Evolutionary conservation across 148 eudicot genomes (phyloP), one percentile per base, ranked within the genome.

Genomic region (Limonium bicolor): DNA sequence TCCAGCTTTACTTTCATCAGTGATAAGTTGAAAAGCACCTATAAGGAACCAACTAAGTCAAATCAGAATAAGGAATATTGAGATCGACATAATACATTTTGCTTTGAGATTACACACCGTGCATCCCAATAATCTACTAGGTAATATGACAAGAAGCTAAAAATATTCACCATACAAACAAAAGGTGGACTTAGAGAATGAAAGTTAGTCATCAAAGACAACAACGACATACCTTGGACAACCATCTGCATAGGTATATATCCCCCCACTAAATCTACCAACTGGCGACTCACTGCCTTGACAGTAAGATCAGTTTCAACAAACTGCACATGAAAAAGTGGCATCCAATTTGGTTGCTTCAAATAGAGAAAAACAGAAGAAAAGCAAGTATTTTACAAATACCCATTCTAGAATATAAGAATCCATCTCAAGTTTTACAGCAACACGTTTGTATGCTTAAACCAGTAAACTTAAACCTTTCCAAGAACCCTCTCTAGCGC

Each of bases 11-110:
- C 60, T 80, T 55, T 84, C 84, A 69, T 90, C 83, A 19, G 41
- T 57, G 40, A 90, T 80, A 49, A 90, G 97, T 67, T 84, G 71
- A 60, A 84, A 67, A 50, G 79, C 78, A 57, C 97, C 97, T 88
- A 54, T 58, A 61, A 38, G 19, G 45, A 48, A 32, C 7, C 44
- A 48, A 31, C n/a, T 18, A 53, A 5, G 6, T 23, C 2, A 46
- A 30, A n/a, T 26, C 39, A 31, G 36, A 31, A 16, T 27, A 27
- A 44, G 20, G 10, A 31, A n/a, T 29, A 18, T 13, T 5, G 40
- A 24, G 24, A n/a, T 18, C 2, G 46, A 12, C 27, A 21, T 41
- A n/a, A n/a, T n/a, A n/a, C n/a, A n/a, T n/a, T n/a, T n/a, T n/a
- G n/a, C n/a, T n/a, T n/a, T n/a, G n/a, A n/a, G n/a, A n/a, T n/a